These are phyloP conservation scores for Penicillium manginii DNA, from an alignment of 495 filamentous ascomycete species.

Conservation along the genomic window DNA sequence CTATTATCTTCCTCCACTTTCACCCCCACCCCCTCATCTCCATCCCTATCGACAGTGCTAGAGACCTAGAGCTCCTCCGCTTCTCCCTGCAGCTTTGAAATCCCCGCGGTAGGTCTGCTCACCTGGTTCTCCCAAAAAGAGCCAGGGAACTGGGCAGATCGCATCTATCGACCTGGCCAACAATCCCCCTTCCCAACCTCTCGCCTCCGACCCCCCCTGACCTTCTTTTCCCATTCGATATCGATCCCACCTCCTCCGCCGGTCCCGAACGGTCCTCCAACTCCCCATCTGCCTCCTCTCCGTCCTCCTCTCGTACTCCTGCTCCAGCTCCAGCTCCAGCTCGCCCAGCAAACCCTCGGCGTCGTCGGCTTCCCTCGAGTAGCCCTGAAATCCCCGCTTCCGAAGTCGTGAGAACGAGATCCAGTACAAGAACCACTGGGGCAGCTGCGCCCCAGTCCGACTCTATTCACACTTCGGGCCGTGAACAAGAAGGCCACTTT, in stretches of 20 bases:
- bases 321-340: constrained; percentile 4
- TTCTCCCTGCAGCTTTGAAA: neutral
- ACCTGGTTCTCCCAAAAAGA: constrained; percentile 54
- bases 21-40: neutral
- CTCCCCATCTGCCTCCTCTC: constrained; percentile 14
- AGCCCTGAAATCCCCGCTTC: constrained; percentile 28
- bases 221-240: constrained; percentile 43
- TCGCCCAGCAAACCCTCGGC: constrained; percentile 19
- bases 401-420: constrained; percentile 25
- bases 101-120: constrained; percentile 43
- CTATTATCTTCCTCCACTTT: neutral
- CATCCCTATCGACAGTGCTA: neutral
- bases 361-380: constrained; percentile 37
- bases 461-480: constrained; percentile 25
- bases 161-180: constrained; percentile 66
- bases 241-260: constrained; percentile 24
- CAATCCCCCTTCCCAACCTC: constrained; percentile 54
- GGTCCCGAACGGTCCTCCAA: constrained; percentile 20
- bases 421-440: constrained; percentile 25
- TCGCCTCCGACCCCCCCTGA: constrained; percentile 64
- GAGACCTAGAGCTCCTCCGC: neutral
- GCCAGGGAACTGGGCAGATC: constrained; percentile 54
- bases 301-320: constrained; percentile 1
- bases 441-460: constrained; percentile 30
- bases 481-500: constrained; percentile 45